Base-by-base conservation (phyloP, 306 rosid species). In the Sophora flavescens region DNA sequence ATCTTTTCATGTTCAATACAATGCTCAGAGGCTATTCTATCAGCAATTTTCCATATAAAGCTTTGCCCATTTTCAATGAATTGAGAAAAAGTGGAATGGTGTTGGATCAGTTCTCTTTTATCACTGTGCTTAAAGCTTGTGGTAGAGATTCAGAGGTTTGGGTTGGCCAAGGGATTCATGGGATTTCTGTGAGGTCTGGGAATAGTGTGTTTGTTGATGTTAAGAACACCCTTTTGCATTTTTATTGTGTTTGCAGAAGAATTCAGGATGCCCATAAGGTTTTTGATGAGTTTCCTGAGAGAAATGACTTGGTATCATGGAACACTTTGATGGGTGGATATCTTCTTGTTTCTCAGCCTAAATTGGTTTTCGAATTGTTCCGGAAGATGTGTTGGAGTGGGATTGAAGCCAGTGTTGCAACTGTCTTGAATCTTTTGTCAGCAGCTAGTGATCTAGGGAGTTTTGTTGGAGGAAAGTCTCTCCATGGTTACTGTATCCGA, bases 261-360 rank as follows among this genome's bases (percentile, higher is more conserved):
- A 76, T 85, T 76, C 86, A 50, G 6, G 91, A 89, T 80, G 95
- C 93, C 9, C 83, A 22, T 41, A 78, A 85, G 68, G 18, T 89
- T 68, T 89, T 91, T 66, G 90, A 88, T 85, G 93, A 89, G 11
- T 75, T 80, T 70, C 78, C 89, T 54, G 73, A 84, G 14, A 26
- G 68, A 76, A 86, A 88, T 60, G 93, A 91, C 68, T 42, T 82
- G 84, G 86, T 91, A 12, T 83, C 93, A 4, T 91, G 88, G 88
- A 91, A 88, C 85, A 85, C 82, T 82, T 74, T 89, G 81, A 83
- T 89, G 90, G 87, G 87, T 48, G 93, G 93, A 59, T 89, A 82
- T 78, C 82, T 89, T 88, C 63, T 74, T 70, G 74, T 61, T 16
- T 83, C 85, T 50, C 76, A 83, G 76, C 85, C 86, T 41, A 52